These are phyloP conservation scores for Yarrowia bubula DNA, from an alignment of 805 yeast genomes.

Conservation along the genomic window DNA sequence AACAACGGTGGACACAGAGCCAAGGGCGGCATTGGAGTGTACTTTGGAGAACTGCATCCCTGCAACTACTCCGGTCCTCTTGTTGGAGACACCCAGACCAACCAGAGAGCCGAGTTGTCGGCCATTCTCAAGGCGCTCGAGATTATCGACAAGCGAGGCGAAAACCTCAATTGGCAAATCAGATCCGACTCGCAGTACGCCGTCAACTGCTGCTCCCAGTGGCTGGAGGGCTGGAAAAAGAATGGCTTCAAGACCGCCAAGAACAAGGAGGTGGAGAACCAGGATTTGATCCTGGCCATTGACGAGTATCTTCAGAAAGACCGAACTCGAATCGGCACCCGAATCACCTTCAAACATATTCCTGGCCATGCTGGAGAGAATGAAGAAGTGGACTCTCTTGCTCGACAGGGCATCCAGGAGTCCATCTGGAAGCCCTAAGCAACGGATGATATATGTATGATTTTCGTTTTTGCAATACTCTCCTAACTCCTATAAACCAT, in stretches of 20 bases:
- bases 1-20: constrained; percentile 85
- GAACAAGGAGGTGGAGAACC: constrained; percentile 22
- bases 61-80: constrained; percentile 20
- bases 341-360: constrained; percentile 14
- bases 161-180: constrained; percentile 60
- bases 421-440: constrained; percentile 5
- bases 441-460: too few species aligned
- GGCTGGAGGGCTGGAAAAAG: constrained; percentile 25
- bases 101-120: constrained; percentile 79
- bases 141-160: constrained; percentile 45
- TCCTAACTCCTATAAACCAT: not conserved
- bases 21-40: constrained; percentile 58
- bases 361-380: constrained; percentile 5
- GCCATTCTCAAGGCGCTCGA: constrained; percentile 24
- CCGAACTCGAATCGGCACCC: constrained; percentile 5
- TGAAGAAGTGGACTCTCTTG: constrained; percentile 3
- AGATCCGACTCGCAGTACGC: constrained; percentile 90
- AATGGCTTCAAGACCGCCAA: constrained; percentile 15
- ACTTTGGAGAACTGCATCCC: constrained; percentile 43
- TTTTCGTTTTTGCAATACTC: not conserved
- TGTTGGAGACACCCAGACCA: constrained; percentile 34
- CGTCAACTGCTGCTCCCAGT: constrained; percentile 37
- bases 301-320: constrained; percentile 14
- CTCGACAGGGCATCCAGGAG: not conserved
- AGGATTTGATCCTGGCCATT: constrained; percentile 7